These are phyloP conservation scores for Fremontodendron californicum DNA, from an alignment of 345 rosid species.

Conservation along the genomic window DNA sequence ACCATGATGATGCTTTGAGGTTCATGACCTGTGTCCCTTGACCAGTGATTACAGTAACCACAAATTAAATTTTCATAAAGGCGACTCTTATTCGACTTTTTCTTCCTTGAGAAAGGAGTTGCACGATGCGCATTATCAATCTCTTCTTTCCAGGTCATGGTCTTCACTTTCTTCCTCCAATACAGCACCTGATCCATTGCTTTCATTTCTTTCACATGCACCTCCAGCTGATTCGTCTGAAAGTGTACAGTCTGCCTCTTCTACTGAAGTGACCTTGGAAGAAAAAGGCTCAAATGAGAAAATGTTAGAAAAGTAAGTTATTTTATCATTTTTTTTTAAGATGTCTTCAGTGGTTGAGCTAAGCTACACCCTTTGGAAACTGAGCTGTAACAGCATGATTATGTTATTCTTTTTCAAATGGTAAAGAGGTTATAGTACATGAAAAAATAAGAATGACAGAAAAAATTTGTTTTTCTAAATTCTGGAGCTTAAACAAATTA, in stretches of 20 bases:
- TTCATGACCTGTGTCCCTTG: conserved; percentile 43
- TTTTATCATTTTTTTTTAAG: not conserved
- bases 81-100: conserved; percentile 30
- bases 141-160: conserved; percentile 31
- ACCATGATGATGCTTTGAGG: conserved; percentile 17
- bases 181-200: conserved; percentile 39
- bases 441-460: not conserved
- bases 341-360: conserved; percentile 1
- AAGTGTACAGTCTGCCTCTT: conserved; percentile 24
- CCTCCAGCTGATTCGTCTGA: conserved; percentile 30
- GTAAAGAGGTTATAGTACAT: not conserved
- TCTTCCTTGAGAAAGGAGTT: conserved; percentile 39
- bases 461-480: not conserved
- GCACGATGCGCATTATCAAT: conserved; percentile 37
- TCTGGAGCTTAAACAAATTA: not conserved
- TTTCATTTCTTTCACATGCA: conserved; percentile 42
- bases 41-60: conserved; percentile 58
- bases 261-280: conserved; percentile 21
- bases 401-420: not conserved
- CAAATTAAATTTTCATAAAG: conserved; percentile 42
- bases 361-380: not conserved
- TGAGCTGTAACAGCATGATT: not conserved
- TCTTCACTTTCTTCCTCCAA: conserved; percentile 37
- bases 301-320: conserved; percentile 33
- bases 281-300: conserved; percentile 32